phyloP scores from a whole-genome alignment of 2,329 filamentous ascomycete genomes.

The Diaporthe ampelina region DNA sequence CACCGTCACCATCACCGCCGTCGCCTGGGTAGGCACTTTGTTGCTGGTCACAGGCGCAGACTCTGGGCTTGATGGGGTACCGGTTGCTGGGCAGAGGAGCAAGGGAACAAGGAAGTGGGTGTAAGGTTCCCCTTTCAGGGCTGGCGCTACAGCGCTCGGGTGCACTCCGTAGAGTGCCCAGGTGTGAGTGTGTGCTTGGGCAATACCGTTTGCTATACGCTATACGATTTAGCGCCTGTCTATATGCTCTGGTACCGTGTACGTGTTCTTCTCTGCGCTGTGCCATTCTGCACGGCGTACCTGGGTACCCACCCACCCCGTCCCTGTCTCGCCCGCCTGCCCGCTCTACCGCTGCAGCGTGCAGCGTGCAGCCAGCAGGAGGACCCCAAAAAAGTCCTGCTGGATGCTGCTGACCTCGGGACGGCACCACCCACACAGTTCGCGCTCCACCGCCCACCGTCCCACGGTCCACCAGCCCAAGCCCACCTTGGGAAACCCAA shows the following conservation, averaged over 20 bases:
- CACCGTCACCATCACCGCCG: slow-evolving; percentile 12
- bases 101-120: background rate
- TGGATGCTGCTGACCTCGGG: slow-evolving; percentile 26
- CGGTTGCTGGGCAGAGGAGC: slow-evolving; percentile 23
- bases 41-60: slow-evolving; percentile 2
- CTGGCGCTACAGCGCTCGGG: background rate
- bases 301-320: background rate
- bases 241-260: slow-evolving; percentile 6
- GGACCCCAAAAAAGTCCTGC: slow-evolving; percentile 6
- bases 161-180: background rate
- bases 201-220: slow-evolving; percentile 8
- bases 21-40: background rate
- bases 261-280: background rate
- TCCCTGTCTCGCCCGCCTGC: slow-evolving; percentile 8
- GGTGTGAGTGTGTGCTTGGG: no score
- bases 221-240: background rate
- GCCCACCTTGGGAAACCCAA: slow-evolving; percentile 23
- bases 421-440: slow-evolving; percentile 36
- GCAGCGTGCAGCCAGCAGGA: background rate
- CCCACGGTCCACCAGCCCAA: slow-evolving; percentile 33
- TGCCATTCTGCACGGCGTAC: background rate
- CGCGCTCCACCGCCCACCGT: slow-evolving; percentile 19
- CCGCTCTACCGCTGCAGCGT: background rate
- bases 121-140: background rate
- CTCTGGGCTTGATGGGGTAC: background rate